These are phyloP conservation scores for Aspergillus mulundensis DNA, from an alignment of 495 filamentous ascomycete species.

Conservation along the genomic window DNA sequence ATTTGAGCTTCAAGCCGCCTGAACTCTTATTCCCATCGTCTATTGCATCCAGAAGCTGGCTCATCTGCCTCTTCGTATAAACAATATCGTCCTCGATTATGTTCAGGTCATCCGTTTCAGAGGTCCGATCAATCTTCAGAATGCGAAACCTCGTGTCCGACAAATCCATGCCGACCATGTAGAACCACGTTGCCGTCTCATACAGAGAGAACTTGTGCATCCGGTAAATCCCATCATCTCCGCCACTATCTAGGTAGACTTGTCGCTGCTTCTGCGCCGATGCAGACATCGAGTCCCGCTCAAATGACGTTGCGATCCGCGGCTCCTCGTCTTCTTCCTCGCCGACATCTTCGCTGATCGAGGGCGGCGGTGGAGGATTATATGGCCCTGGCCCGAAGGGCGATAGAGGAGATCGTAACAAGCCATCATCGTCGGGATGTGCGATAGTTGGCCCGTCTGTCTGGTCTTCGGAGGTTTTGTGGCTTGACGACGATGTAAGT, in stretches of 20 bases:
- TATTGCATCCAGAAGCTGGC: constrained; percentile 84
- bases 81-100: constrained; percentile 92
- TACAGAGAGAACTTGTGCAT: constrained; percentile 97
- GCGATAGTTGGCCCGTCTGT: constrained; percentile 6
- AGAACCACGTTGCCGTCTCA: constrained; percentile 87
- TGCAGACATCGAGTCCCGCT: constrained; percentile 36
- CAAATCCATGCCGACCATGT: constrained; percentile 88
- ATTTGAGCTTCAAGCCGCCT: constrained; percentile 86
- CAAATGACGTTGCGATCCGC: constrained; percentile 39
- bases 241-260: constrained; percentile 52
- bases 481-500: constrained; percentile 13
- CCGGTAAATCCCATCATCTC: constrained; percentile 67
- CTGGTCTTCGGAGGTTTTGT: constrained; percentile 14
- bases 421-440: constrained; percentile 18
- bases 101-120: constrained; percentile 72
- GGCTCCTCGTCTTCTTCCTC: constrained; percentile 43
- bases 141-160: constrained; percentile 85
- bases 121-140: constrained; percentile 88
- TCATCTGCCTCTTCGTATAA: constrained; percentile 90
- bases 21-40: constrained; percentile 92
- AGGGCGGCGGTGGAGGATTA: constrained; percentile 20
- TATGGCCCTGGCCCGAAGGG: constrained; percentile 24
- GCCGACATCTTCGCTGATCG: constrained; percentile 25
- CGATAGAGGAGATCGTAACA: constrained; percentile 14
- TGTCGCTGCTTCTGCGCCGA: constrained; percentile 43